Evolutionary conservation across 257 asterid genomes (phyloP).

Genomic region (Primulina huaijiensis): DNA sequence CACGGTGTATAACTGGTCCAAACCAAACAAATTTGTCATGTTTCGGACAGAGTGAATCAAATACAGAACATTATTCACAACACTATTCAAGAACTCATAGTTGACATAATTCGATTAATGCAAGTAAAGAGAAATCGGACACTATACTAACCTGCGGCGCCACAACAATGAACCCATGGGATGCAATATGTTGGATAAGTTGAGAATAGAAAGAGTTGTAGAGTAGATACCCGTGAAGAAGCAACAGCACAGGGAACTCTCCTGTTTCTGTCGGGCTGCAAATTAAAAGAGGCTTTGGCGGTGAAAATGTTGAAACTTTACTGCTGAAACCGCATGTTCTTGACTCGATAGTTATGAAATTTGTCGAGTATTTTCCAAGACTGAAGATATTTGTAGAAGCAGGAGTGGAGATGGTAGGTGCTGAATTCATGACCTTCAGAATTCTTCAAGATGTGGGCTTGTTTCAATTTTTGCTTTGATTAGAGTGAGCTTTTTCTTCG

Average conservation of each 20-base stretch:
- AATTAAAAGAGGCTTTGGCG: slow-evolving; percentile 66
- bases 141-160: slow-evolving; percentile 70
- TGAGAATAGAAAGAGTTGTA: slow-evolving; percentile 81
- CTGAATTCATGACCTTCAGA: slow-evolving; percentile 30
- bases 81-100: not conserved
- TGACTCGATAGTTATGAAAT: slow-evolving; percentile 36
- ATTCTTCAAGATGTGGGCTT: not conserved
- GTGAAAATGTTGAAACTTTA: slow-evolving; percentile 20
- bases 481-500: slow-evolving; percentile 2
- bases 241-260: slow-evolving; percentile 51
- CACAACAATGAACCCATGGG: slow-evolving; percentile 78
- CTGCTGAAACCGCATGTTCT: slow-evolving; percentile 12
- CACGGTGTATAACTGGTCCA: slow-evolving; percentile 51
- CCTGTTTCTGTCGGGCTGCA: slow-evolving; percentile 60
- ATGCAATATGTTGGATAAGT: slow-evolving; percentile 68
- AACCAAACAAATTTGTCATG: not conserved
- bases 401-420: slow-evolving; percentile 26
- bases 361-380: slow-evolving; percentile 38
- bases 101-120: not conserved
- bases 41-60: too few species aligned
- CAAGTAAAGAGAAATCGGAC: not conserved
- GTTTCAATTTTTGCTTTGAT: not conserved
- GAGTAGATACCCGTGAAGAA: slow-evolving; percentile 86
- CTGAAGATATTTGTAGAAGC: slow-evolving; percentile 41
- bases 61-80: too few species aligned